These are phyloP conservation scores for Phytophthora agathidicida DNA, from an alignment of 352 stramenopile species.

Conservation along the genomic window DNA sequence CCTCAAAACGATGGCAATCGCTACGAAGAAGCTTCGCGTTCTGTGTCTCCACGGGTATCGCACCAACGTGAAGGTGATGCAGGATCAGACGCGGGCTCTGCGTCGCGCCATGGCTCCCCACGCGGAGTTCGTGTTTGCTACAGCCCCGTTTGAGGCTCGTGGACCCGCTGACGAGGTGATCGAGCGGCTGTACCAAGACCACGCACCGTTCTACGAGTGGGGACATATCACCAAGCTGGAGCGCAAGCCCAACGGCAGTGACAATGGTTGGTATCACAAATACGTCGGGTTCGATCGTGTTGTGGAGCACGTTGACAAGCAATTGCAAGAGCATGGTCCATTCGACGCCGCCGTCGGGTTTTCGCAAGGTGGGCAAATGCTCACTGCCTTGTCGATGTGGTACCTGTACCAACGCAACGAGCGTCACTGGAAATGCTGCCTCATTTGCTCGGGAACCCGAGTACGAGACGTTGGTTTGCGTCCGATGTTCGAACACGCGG, in stretches of 20 bases:
- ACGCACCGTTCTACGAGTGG: constrained; percentile 55
- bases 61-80: constrained; percentile 60
- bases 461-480: constrained; percentile 33
- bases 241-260: constrained; percentile 13
- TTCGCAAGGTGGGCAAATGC: constrained; percentile 61
- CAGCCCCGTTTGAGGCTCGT: constrained; percentile 39
- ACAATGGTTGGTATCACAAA: constrained; percentile 49
- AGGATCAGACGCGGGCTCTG: constrained; percentile 47
- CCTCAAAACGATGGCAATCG: neutral
- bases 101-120: constrained; percentile 36
- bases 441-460: constrained; percentile 42
- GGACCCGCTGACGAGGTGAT: constrained; percentile 42
- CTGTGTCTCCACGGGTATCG: constrained; percentile 62
- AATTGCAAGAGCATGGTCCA: constrained; percentile 44
- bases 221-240: constrained; percentile 26
- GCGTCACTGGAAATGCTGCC: constrained; percentile 47
- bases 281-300: constrained; percentile 48
- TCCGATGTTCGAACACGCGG: constrained; percentile 38
- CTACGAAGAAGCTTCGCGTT: constrained; percentile 38
- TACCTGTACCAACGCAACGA: constrained; percentile 35
- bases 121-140: constrained; percentile 59
- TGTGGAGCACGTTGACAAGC: constrained; percentile 47
- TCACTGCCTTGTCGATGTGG: constrained; percentile 50
- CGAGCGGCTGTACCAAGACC: constrained; percentile 38
- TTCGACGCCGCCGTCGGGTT: constrained; percentile 69